A percentile compares a stretch with the other conserved stretches of the same genome.
Evolutionary conservation across 345 rosid genomes (phyloP).

Genomic region (Luvunga scandens): DNA sequence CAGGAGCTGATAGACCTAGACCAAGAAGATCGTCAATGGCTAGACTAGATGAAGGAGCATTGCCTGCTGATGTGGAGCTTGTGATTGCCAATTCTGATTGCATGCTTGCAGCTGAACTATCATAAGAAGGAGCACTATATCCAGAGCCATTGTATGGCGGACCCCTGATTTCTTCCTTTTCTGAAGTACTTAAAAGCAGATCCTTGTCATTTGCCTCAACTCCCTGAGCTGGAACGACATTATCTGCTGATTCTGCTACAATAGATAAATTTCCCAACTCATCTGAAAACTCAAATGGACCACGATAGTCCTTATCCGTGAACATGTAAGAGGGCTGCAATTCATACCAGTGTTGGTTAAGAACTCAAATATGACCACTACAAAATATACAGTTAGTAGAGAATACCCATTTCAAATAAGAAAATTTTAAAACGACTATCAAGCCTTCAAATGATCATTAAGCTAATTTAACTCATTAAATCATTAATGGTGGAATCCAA

Average conservation of each 20-base stretch:
- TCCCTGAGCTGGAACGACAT: constrained; percentile 56
- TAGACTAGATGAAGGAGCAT: constrained; percentile 48
- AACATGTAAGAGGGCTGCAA: constrained; percentile 98
- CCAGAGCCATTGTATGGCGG: constrained; percentile 52
- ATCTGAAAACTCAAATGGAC: constrained; percentile 87
- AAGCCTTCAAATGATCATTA: neutral
- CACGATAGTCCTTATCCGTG: constrained; percentile 90
- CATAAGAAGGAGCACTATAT: constrained; percentile 65
- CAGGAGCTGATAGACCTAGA: constrained; percentile 55
- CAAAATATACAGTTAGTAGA: neutral
- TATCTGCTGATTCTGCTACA: constrained; percentile 57
- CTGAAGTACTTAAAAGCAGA: constrained; percentile 70
- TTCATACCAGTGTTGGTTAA: constrained; percentile 16
- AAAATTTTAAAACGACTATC: neutral
- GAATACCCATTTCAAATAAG: neutral
- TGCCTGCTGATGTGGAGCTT: constrained; percentile 29
- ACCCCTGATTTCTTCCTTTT: constrained; percentile 74
- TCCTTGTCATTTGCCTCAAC: constrained; percentile 91
- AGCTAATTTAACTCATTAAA: constrained; percentile 1
- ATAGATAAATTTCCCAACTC: constrained; percentile 69
- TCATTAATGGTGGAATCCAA: constrained; percentile 11
- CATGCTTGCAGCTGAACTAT: constrained; percentile 45
- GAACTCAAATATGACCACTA: neutral
- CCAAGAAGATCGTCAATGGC: constrained; percentile 87
- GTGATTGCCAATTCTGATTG: constrained; percentile 51